phyloP scores from a whole-genome alignment of 805 yeast species.

The Candida maesae region DNA sequence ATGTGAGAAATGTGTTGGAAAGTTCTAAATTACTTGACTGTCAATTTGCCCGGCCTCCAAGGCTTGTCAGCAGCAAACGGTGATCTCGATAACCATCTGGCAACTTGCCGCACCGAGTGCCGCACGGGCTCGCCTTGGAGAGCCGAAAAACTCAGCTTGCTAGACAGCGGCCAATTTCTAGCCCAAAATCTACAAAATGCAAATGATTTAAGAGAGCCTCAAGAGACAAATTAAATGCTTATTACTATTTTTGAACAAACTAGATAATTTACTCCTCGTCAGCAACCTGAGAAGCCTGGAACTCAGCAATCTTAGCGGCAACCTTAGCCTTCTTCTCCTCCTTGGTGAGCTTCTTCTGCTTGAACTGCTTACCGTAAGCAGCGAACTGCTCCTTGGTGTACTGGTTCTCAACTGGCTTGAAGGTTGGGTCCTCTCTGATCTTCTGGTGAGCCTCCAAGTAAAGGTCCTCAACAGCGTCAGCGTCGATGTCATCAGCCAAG shows the following conservation, averaged over 20 bases:
- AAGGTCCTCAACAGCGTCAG: constrained; percentile 94
- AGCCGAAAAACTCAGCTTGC: too few species aligned
- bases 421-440: constrained; percentile 93
- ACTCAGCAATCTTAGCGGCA: constrained; percentile 91
- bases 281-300: constrained; percentile 41
- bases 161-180: too few species aligned
- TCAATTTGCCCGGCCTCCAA: too few species aligned
- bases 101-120: too few species aligned
- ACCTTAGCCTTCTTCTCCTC: constrained; percentile 89
- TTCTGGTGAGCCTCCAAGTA: constrained; percentile 92
- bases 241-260: constrained; percentile 1
- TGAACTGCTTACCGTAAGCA: constrained; percentile 93
- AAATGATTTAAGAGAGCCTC: not conserved
- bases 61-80: too few species aligned
- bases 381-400: constrained; percentile 98
- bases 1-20: too few species aligned
- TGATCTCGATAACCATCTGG: too few species aligned
- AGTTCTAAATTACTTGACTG: too few species aligned
- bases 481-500: constrained; percentile 95
- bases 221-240: not conserved
- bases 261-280: constrained; percentile 21
- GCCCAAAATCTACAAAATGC: too few species aligned
- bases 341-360: constrained; percentile 79
- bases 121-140: too few species aligned
- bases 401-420: constrained; percentile 87